Percentiles rank a stretch among this genome's conserved stretches.
These are phyloP conservation scores for Clavariopsis aquatica DNA, from an alignment of 495 filamentous ascomycete genomes.

Conservation along the genomic window DNA sequence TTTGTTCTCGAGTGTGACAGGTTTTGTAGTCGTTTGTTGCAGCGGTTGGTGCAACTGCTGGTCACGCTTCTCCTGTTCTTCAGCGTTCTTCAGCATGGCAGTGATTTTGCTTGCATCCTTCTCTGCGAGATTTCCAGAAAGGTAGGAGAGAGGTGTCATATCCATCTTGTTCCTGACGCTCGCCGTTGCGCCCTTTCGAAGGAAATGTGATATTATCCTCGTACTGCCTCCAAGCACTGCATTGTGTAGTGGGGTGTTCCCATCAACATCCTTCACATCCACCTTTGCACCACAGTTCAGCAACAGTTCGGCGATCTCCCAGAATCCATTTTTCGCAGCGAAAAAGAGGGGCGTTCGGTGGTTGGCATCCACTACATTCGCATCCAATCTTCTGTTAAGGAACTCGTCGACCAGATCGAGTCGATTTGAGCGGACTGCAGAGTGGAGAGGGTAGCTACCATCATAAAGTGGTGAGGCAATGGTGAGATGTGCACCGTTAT, in stretches of 20 bases:
- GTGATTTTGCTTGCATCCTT: slow-evolving; percentile 21
- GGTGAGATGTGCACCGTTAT: slow-evolving; percentile 10
- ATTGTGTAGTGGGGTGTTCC: slow-evolving; percentile 21
- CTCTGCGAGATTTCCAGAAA: slow-evolving; percentile 8
- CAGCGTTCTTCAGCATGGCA: slow-evolving; percentile 17
- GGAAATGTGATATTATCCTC: slow-evolving; percentile 5
- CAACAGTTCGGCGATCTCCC: slow-evolving; percentile 27
- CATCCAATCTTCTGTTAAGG: slow-evolving; percentile 3
- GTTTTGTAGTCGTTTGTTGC: background rate
- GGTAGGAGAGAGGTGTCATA: background rate
- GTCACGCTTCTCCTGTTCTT: slow-evolving; percentile 4
- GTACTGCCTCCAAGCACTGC: slow-evolving; percentile 5
- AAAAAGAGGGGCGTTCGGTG: slow-evolving; percentile 18
- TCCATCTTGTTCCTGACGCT: slow-evolving; percentile 13
- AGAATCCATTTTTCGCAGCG: slow-evolving; percentile 20
- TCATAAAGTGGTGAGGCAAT: slow-evolving; percentile 20
- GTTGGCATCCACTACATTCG: slow-evolving; percentile 4
- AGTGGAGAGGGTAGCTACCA: slow-evolving; percentile 29
- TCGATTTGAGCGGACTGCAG: slow-evolving; percentile 28
- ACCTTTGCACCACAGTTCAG: slow-evolving; percentile 15
- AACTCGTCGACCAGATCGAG: slow-evolving; percentile 27
- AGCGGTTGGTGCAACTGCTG: background rate
- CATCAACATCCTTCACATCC: slow-evolving; percentile 13
- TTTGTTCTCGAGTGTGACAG: background rate
- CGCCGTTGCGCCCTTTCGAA: slow-evolving; percentile 23